A percentile compares a stretch with the other conserved stretches of the same genome.
Evolutionary conservation across 2,329 filamentous ascomycete species (phyloP).

Genomic region (Fusarium pseudonygamai): DNA sequence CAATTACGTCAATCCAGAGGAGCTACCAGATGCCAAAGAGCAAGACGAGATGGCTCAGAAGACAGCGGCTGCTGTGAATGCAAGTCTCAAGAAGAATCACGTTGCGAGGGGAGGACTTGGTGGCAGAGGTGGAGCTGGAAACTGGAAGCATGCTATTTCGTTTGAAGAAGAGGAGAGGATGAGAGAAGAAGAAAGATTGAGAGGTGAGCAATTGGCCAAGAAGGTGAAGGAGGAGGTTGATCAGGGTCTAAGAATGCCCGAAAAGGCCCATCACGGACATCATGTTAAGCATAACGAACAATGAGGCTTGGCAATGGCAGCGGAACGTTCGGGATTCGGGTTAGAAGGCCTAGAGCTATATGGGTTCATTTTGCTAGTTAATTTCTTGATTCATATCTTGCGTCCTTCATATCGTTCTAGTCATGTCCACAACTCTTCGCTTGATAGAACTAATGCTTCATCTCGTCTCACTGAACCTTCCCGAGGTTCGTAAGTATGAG

Average conservation of each 20-base stretch:
- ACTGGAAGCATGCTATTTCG: constrained; percentile 51
- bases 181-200: constrained; percentile 35
- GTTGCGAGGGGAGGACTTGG: constrained; percentile 33
- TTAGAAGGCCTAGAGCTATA: not conserved
- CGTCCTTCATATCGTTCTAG: not conserved
- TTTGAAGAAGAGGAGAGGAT: constrained; percentile 44
- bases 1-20: constrained; percentile 60
- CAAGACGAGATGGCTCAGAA: constrained; percentile 48
- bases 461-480: not conserved
- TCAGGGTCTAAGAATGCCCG: constrained; percentile 56
- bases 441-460: not conserved
- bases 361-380: not conserved
- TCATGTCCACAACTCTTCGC: not conserved
- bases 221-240: constrained; percentile 59
- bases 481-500: not conserved
- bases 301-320: not conserved
- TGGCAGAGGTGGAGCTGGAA: constrained; percentile 68
- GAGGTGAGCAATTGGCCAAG: constrained; percentile 53
- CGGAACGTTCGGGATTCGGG: not conserved
- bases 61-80: constrained; percentile 48
- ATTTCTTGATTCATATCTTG: not conserved
- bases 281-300: constrained; percentile 9
- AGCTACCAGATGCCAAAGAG: constrained; percentile 47
- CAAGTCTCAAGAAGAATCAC: constrained; percentile 43
- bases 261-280: constrained; percentile 52